Evolutionary conservation across 2,329 filamentous ascomycete genomes (phyloP).

Genomic region (Ceratocystis papillata): DNA sequence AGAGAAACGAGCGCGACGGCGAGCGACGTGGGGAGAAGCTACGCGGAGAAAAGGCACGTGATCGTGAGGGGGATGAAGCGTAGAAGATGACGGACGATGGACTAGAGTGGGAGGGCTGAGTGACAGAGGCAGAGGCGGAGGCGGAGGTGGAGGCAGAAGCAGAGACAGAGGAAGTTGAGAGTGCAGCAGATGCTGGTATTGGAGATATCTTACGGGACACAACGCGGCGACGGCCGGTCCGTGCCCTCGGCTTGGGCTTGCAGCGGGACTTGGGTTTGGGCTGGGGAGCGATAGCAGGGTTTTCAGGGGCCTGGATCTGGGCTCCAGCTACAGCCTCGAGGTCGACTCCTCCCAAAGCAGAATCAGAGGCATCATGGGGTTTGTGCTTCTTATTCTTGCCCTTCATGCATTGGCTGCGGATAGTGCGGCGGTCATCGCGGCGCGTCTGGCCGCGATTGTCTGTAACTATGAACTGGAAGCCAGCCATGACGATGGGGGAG

Average conservation of each 20-base stretch:
- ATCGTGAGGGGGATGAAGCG: not conserved
- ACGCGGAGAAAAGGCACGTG: not conserved
- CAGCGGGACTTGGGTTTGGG: not conserved
- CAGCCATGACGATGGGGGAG: slow-evolving; percentile 14
- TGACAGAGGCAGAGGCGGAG: not conserved
- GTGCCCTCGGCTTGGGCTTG: not conserved
- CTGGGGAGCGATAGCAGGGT: not conserved
- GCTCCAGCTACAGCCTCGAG: not conserved
- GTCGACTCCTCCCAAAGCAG: not conserved
- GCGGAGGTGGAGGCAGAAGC: not conserved
- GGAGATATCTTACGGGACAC: not conserved
- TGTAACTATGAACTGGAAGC: slow-evolving; percentile 25
- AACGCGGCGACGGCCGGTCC: not conserved
- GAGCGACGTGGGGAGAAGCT: not conserved
- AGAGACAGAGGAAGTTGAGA: not conserved
- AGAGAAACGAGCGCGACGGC: slow-evolving; percentile 1
- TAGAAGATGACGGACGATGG: not conserved
- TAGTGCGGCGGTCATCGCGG: slow-evolving; percentile 23
- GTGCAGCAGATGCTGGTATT: too few relatives aligned
- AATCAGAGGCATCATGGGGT: not conserved
- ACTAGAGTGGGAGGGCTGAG: not conserved
- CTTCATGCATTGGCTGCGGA: slow-evolving; percentile 24
- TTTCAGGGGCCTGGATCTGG: not conserved
- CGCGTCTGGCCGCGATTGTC: slow-evolving; percentile 24
- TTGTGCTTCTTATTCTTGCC: slow-evolving; percentile 23